A percentile compares a stretch with the other conserved stretches of the same genome.
These are phyloP conservation scores for Alloascoidea hylecoeti DNA, from an alignment of 805 yeast genomes.

Conservation along the genomic window DNA sequence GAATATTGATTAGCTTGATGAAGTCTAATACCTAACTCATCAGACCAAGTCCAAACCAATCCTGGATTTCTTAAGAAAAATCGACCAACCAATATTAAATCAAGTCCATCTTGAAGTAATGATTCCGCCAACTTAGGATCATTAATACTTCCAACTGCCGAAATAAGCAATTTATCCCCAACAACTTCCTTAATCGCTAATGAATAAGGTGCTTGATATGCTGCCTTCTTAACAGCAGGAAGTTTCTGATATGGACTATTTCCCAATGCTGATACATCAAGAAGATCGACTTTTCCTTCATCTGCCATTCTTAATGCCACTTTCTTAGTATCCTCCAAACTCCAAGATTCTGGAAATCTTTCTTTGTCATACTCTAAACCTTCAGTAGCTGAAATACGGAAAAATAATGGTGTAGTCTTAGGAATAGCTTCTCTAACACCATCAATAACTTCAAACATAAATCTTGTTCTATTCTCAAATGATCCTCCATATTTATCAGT, in stretches of 20 bases:
- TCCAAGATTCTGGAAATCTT: not conserved
- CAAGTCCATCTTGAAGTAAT: slow-evolving; percentile 27
- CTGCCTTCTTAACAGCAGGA: slow-evolving; percentile 14
- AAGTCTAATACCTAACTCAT: slow-evolving; percentile 26
- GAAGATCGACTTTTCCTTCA: slow-evolving; percentile 22
- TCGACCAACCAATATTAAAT: slow-evolving; percentile 31
- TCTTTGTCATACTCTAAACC: slow-evolving; percentile 13
- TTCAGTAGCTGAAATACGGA: slow-evolving; percentile 34
- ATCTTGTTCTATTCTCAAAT: slow-evolving; percentile 39
- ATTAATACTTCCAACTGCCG: slow-evolving; percentile 32
- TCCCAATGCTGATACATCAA: slow-evolving; percentile 46
- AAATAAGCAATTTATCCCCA: slow-evolving; percentile 26
- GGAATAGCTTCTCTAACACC: slow-evolving; percentile 26
- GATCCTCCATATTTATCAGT: slow-evolving; percentile 53
- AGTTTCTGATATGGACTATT: slow-evolving; percentile 12
- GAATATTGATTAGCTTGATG: slow-evolving; percentile 20
- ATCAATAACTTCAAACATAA: slow-evolving; percentile 24
- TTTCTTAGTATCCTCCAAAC: not conserved
- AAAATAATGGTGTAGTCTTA: slow-evolving; percentile 28
- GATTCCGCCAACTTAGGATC: slow-evolving; percentile 22
- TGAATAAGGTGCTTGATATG: slow-evolving; percentile 26
- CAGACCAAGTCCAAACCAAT: slow-evolving; percentile 35
- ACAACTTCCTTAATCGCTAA: slow-evolving; percentile 26
- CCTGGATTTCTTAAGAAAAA: slow-evolving; percentile 34
- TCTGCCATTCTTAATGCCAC: not conserved